Percentiles rank a stretch among this genome's conserved stretches.
Evolutionary conservation across 768 basidiomycete genomes (phyloP).

Genomic region (Tremella yokohamensis): DNA sequence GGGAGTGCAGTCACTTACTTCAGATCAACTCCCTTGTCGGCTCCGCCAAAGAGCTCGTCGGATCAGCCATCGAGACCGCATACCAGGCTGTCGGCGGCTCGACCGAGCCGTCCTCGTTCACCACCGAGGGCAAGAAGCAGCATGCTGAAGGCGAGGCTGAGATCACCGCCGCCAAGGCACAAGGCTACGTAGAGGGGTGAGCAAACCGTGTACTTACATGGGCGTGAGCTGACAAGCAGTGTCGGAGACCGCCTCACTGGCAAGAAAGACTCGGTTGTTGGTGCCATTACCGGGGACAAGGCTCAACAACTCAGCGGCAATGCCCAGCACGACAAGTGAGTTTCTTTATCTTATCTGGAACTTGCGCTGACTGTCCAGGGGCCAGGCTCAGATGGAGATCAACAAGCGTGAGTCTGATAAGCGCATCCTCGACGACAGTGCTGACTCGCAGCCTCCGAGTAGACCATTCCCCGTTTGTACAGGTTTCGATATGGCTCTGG

Average conservation of each 20-base stretch:
- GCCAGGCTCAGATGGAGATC: conserved; percentile 33
- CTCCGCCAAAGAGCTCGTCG: conserved; percentile 45
- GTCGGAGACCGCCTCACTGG: conserved; percentile 46
- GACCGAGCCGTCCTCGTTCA: conserved; percentile 43
- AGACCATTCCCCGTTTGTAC: no score
- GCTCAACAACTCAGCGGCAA: conserved; percentile 46
- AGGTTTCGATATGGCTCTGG: background rate
- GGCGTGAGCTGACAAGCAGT: conserved; percentile 15
- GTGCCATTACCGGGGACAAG: conserved; percentile 49
- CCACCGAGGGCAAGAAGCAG: conserved; percentile 47
- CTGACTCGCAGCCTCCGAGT: no score
- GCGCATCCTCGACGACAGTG: no score
- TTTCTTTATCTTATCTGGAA: background rate
- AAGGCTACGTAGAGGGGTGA: conserved; percentile 50
- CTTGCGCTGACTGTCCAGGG: background rate
- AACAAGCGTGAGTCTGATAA: conserved; percentile 21
- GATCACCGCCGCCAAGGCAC: conserved; percentile 49
- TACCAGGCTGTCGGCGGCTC: conserved; percentile 47
- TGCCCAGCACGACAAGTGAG: conserved; percentile 34
- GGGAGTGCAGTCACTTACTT: background rate
- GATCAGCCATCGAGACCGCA: conserved; percentile 33
- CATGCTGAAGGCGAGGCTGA: conserved; percentile 50
- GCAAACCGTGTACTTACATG: conserved; percentile 3
- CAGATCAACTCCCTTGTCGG: conserved; percentile 50
- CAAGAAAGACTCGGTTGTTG: conserved; percentile 49